Conservation (phyloP, 306 rosid genomes). For the Medicago truncatula region MtrunA17r5.0-ANR NC_053045.1:40960501-40961000, state of each 20-base stretch:
- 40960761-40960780: background rate
- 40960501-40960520: constrained; percentile 10
- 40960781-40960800: background rate
- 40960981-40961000: background rate
- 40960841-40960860: background rate
- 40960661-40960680: background rate
- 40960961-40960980: background rate
- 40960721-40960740: background rate
- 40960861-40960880: background rate
- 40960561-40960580: too few relatives aligned
- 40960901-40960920: background rate
- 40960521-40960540: too few relatives aligned
- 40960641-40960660: constrained; percentile 15
- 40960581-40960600: too few relatives aligned
- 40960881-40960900: background rate
- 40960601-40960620: too few relatives aligned
- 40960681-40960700: too few relatives aligned
- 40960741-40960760: background rate
- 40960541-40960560: too few relatives aligned
- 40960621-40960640: background rate
- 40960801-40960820: background rate
- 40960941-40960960: background rate
- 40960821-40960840: background rate
- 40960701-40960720: background rate
- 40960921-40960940: background rate